phyloP scores from a whole-genome alignment of 2,329 filamentous ascomycete species.

The Diplocarpon rosae region DNA sequence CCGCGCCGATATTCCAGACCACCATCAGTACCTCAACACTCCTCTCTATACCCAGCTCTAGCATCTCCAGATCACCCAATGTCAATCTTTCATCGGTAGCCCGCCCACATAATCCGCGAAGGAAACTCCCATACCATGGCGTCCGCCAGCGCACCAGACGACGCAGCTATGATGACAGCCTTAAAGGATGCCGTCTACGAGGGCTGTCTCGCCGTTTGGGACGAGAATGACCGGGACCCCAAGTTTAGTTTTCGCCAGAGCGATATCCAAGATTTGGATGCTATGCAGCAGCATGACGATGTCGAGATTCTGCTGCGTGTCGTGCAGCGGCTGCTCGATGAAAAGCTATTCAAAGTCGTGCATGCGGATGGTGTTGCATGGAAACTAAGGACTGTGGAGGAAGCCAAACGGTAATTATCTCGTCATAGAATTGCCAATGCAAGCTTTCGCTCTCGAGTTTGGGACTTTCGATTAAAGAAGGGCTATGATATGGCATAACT shows the following conservation, averaged over 20 bases:
- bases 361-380: constrained; percentile 39
- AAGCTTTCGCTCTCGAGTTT: too few species aligned
- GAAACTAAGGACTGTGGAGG: constrained; percentile 46
- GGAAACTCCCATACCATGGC: constrained; percentile 8
- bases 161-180: constrained; percentile 9
- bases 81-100: constrained; percentile 15
- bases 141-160: constrained; percentile 9
- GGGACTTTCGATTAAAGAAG: too few species aligned
- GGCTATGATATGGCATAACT: constrained; percentile 1
- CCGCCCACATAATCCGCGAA: constrained; percentile 6
- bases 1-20: too few species aligned
- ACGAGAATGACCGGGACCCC: constrained; percentile 17
- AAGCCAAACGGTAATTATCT: constrained; percentile 46
- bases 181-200: constrained; percentile 24
- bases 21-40: neutral
- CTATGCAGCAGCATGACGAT: constrained; percentile 47
- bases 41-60: neutral
- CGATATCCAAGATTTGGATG: constrained; percentile 44
- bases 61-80: constrained; percentile 10
- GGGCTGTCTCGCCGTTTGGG: constrained; percentile 13
- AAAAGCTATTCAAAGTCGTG: constrained; percentile 46
- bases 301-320: constrained; percentile 42
- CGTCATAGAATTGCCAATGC: too few species aligned
- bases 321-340: constrained; percentile 46
- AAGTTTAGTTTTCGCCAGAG: constrained; percentile 42